phyloP scores from a whole-genome alignment of 2,329 filamentous ascomycete genomes.

The Beauveria sp. region DNA sequence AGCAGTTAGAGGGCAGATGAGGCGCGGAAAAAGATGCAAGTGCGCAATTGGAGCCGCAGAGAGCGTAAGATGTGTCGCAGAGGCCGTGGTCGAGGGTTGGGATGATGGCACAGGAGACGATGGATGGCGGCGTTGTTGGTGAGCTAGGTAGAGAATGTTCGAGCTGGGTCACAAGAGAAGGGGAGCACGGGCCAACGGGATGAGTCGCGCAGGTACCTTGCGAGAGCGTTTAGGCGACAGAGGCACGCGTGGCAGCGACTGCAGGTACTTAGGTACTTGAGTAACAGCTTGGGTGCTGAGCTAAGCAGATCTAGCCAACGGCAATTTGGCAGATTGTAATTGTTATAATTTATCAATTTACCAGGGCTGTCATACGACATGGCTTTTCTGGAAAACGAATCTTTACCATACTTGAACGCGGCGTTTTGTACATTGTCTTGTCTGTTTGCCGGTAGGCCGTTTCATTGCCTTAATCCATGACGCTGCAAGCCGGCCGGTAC shows the following conservation, averaged over 20 bases:
- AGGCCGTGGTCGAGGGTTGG: neutral
- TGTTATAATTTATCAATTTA: no score
- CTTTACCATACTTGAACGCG: no score
- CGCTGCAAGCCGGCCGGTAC: neutral
- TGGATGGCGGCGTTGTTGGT: neutral
- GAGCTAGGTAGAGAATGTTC: slow-evolving; percentile 11
- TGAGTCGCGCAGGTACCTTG: neutral
- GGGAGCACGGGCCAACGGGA: slow-evolving; percentile 11
- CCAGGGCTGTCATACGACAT: no score
- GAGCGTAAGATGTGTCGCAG: slow-evolving; percentile 13
- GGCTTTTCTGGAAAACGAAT: no score
- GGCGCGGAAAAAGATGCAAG: neutral
- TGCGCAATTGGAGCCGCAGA: slow-evolving; percentile 7
- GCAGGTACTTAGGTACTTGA: neutral
- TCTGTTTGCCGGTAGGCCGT: neutral
- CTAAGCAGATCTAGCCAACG: neutral
- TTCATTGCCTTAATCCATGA: neutral
- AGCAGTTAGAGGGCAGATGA: neutral
- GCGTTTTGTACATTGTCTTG: no score
- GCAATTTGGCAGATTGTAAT: no score
- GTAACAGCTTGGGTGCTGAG: neutral
- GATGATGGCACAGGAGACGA: slow-evolving; percentile 3
- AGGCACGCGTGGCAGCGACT: slow-evolving; percentile 5
- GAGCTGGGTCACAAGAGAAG: slow-evolving; percentile 3
- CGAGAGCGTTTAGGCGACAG: slow-evolving; percentile 2